Evolutionary conservation across 306 rosid species (phyloP).

Genomic region (Prosopis cineraria): DNA sequence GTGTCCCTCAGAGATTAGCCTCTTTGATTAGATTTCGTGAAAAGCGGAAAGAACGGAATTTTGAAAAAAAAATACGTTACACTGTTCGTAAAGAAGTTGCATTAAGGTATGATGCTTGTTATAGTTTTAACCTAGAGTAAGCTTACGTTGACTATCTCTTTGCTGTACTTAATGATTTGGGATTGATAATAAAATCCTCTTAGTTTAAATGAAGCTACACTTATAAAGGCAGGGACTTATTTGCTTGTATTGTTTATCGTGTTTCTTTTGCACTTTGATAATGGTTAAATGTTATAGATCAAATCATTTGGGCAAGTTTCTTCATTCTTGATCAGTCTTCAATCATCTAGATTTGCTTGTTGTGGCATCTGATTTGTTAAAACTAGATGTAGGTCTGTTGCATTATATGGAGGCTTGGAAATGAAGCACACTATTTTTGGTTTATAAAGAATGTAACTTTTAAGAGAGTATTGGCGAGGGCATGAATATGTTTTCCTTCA

Average conservation of each 20-base stretch:
- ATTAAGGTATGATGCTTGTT: slow-evolving; percentile 56
- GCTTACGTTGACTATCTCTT: slow-evolving; percentile 3
- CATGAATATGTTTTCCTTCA: slow-evolving; percentile 5
- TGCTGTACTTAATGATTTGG: slow-evolving; percentile 6
- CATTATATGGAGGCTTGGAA: neutral
- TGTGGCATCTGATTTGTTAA: neutral
- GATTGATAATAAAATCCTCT: slow-evolving; percentile 11
- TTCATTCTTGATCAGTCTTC: neutral
- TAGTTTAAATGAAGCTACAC: neutral
- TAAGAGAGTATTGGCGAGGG: slow-evolving; percentile 9
- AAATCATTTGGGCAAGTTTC: neutral
- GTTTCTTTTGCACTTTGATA: neutral
- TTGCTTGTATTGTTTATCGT: neutral
- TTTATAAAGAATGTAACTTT: neutral
- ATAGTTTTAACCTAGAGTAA: slow-evolving; percentile 29
- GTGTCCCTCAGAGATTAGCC: slow-evolving; percentile 73
- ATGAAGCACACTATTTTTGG: neutral
- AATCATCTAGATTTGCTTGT: slow-evolving; percentile 1
- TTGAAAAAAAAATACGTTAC: slow-evolving; percentile 82
- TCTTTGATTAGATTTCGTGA: slow-evolving; percentile 82
- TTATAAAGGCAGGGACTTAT: neutral
- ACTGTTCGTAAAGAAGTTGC: slow-evolving; percentile 86
- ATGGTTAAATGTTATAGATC: neutral
- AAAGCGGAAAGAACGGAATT: slow-evolving; percentile 75
- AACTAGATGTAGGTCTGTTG: neutral